A percentile compares a stretch with the other conserved stretches of the same genome.
These are phyloP conservation scores for Cucurbita moschata DNA, from an alignment of 306 rosid species.

Conservation along the genomic window DNA sequence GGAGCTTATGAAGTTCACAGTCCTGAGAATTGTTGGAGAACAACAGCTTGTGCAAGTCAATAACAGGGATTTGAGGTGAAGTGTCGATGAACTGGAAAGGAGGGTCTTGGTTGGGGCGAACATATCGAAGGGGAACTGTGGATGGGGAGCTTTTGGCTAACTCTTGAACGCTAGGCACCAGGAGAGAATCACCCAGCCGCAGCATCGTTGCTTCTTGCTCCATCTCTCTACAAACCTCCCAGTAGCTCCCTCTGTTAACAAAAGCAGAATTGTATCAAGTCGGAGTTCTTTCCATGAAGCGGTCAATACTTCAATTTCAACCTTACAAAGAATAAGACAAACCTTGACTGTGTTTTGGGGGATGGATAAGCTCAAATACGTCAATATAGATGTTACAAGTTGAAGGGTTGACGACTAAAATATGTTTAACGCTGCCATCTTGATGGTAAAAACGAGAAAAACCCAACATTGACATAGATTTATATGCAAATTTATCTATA, in stretches of 20 bases:
- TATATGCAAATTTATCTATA: too few relatives aligned
- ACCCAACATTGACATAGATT: too few relatives aligned
- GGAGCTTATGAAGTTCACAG: conserved; percentile 18
- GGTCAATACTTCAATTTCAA: neutral
- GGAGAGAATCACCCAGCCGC: conserved; percentile 1
- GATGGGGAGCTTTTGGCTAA: conserved; percentile 2
- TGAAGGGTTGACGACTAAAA: too few relatives aligned
- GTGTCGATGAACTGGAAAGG: neutral
- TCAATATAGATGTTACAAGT: too few relatives aligned
- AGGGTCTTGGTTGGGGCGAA: conserved; percentile 18
- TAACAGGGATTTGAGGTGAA: conserved; percentile 24
- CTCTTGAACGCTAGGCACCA: conserved; percentile 20
- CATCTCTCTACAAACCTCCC: neutral
- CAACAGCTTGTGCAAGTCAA: conserved; percentile 25
- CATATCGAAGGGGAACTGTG: conserved; percentile 23
- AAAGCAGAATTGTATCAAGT: neutral
- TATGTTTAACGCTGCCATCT: too few relatives aligned
- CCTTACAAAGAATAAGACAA: neutral
- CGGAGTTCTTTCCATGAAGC: neutral
- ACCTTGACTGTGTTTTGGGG: neutral
- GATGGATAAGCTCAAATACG: too few relatives aligned
- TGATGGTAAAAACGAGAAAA: too few relatives aligned
- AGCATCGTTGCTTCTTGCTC: neutral
- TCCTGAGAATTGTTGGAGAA: conserved; percentile 4
- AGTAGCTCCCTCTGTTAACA: neutral